phyloP scores from a whole-genome alignment of 345 rosid genomes.

The Punica granatum region DNA sequence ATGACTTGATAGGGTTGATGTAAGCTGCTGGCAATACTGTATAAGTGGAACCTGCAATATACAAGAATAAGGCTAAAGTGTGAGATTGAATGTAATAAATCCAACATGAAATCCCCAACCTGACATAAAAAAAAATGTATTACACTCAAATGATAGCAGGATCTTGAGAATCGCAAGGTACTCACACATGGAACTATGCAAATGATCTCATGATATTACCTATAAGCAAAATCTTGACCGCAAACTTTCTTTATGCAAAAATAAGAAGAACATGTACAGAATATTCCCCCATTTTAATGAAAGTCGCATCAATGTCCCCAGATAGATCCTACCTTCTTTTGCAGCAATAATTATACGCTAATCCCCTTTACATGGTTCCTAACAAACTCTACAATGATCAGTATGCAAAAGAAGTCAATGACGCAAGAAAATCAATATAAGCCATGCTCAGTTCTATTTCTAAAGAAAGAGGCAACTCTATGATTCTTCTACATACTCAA shows the following conservation, averaged over 20 bases:
- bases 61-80: not conserved
- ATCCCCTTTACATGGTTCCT: not conserved
- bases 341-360: not conserved
- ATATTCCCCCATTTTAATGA: not conserved
- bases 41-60: slow-evolving; percentile 78
- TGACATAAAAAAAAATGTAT: not conserved
- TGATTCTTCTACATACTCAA: no score
- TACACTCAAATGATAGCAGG: not conserved
- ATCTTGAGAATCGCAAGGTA: not conserved
- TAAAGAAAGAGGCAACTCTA: no score
- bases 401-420: not conserved
- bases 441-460: not conserved
- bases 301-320: not conserved
- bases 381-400: not conserved
- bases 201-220: not conserved
- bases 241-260: not conserved
- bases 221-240: not conserved
- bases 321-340: not conserved
- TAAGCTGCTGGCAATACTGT: slow-evolving; percentile 76
- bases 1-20: slow-evolving; percentile 78
- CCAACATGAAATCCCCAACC: not conserved
- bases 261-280: not conserved
- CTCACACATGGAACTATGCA: not conserved
- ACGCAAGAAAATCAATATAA: not conserved
- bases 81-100: not conserved